These are phyloP conservation scores for Exophiala viscosa DNA, from an alignment of 2,329 filamentous ascomycete genomes.

Conservation along the genomic window DNA sequence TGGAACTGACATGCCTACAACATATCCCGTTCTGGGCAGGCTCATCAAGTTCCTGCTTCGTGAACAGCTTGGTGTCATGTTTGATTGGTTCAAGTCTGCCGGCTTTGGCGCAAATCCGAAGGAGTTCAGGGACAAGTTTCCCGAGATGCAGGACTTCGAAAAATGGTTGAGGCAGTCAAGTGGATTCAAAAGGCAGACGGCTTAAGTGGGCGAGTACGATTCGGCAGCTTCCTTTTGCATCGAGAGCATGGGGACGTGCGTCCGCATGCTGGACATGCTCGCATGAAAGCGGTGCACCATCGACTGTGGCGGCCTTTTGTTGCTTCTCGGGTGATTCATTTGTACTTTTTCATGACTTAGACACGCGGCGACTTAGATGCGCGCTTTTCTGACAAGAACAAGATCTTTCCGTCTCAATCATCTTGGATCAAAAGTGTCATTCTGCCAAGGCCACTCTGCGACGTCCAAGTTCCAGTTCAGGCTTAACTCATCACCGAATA, in stretches of 20 bases:
- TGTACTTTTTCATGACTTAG: too few relatives aligned
- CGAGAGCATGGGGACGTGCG: neutral
- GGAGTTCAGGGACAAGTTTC: constrained; percentile 41
- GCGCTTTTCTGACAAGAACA: too few relatives aligned
- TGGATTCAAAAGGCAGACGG: neutral
- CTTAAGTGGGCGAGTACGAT: neutral
- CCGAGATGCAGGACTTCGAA: constrained; percentile 45
- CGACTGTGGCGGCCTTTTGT: too few relatives aligned
- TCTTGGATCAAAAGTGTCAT: constrained; percentile 1
- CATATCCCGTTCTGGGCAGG: constrained; percentile 40
- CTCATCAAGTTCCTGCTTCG: constrained; percentile 41
- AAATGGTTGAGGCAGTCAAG: constrained; percentile 43
- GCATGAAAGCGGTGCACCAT: neutral
- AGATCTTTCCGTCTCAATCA: neutral
- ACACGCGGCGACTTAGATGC: too few relatives aligned
- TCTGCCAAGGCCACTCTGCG: constrained; percentile 8
- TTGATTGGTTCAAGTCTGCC: constrained; percentile 48
- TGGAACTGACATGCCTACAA: constrained; percentile 30
- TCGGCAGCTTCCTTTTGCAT: neutral
- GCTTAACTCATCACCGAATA: constrained; percentile 23
- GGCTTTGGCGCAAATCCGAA: constrained; percentile 47
- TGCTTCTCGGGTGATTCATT: too few relatives aligned
- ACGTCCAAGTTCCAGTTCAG: constrained; percentile 20
- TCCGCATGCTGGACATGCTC: neutral
- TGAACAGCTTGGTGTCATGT: constrained; percentile 45